phyloP scores from a whole-genome alignment of 805 yeast species.

The Huiozyma sinensis region DNA sequence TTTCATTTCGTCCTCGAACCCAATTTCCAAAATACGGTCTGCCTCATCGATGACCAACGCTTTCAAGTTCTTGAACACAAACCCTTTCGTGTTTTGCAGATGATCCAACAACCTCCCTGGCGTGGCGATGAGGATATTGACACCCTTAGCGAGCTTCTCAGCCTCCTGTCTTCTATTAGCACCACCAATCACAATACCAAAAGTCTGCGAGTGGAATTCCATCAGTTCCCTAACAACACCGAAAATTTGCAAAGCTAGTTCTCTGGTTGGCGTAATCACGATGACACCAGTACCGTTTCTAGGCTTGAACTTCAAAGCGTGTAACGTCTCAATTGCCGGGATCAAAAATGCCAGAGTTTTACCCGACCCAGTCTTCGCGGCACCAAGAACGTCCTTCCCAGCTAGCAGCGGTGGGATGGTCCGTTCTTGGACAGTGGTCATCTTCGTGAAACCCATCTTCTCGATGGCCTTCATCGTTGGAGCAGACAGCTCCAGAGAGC shows the following conservation, averaged over 20 bases:
- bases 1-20: constrained; percentile 97
- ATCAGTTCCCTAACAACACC: constrained; percentile 94
- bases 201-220: constrained; percentile 84
- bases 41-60: constrained; percentile 96
- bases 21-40: constrained; percentile 92
- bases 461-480: constrained; percentile 74
- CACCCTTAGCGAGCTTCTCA: constrained; percentile 88
- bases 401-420: constrained; percentile 95
- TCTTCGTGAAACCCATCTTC: constrained; percentile 79
- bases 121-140: constrained; percentile 86
- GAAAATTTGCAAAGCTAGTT: constrained; percentile 91
- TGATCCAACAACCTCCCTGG: constrained; percentile 97
- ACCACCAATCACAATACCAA: constrained; percentile 97
- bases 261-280: constrained; percentile 95
- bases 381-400: constrained; percentile 95
- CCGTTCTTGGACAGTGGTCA: constrained; percentile 93
- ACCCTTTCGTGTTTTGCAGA: constrained; percentile 88
- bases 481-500: constrained; percentile 51
- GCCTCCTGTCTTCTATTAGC: constrained; percentile 97
- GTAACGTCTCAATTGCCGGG: constrained; percentile 90
- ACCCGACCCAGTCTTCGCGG: constrained; percentile 99
- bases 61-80: constrained; percentile 86
- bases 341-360: constrained; percentile 90
- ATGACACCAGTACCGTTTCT: constrained; percentile 97
- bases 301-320: constrained; percentile 88